Base-by-base conservation (phyloP, 352 stramenopile genomes). In the Phytophthora lateralis region DNA sequence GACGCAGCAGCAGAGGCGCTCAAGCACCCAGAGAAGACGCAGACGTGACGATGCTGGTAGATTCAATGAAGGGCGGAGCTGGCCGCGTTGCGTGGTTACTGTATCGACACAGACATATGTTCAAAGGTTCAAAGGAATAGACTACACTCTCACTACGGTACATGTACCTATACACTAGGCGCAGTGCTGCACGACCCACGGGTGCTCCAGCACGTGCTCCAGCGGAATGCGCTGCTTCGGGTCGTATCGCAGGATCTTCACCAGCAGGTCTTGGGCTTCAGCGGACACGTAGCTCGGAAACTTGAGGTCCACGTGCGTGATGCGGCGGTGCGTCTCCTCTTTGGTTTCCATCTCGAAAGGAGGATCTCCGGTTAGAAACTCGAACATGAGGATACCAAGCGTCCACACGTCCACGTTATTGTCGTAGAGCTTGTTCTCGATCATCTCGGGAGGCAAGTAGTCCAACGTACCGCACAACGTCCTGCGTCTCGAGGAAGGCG, bases 391-490 rank as follows among this genome's bases (percentile, higher is more conserved):
- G 34, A 99, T 97, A 15, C 98, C 98, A 18, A 99, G 78, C 44
- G 86, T 98, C 97, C 98, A 99, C 39, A 99, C 96, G 66, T 99
- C 98, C 48, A 95, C 86, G 35, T 85, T 93, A 62, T 99, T 86
- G 69, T 99, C 95, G 71, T 99, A 97, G 18, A 97, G 94, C 48
- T 95, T 93, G 72, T 98, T 97, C 75, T 99, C 96, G 29, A 99
- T 97, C 97, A 99, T 99, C 78, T 99, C 98, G 34, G 98, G 98
- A 37, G 98, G 95, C 14, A 99, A 75, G 73, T 99, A 99, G 73
- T 99, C 98, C 1, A 99, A 75, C 6, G 98, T 99, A 7, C 97
- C 98, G 74, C 98, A 99, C 14, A 99, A 78, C n/a, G 98, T 99
- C 39, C 94, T 99, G 17, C 98, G 82, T 42, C 97, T 73, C 10